Percentiles rank a stretch among this genome's conserved stretches.
Evolutionary conservation across 2,329 filamentous ascomycete genomes (phyloP).

Genomic region (Mycosphaerella arachidis): DNA sequence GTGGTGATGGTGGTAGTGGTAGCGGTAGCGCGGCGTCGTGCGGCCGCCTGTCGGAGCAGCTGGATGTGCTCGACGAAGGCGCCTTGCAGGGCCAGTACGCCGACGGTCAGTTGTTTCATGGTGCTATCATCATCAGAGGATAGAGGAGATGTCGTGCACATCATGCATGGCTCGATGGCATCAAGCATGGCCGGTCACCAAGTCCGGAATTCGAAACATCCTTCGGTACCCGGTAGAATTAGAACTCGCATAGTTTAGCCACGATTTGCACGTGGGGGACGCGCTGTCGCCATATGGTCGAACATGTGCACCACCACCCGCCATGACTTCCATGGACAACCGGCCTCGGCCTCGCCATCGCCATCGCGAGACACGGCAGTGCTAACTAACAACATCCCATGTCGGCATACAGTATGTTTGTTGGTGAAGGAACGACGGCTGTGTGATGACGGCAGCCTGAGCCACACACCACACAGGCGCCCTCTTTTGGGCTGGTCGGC

Average conservation of each 20-base stretch:
- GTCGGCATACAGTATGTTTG: too few relatives aligned
- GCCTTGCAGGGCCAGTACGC: slow-evolving; percentile 76
- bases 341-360: too few relatives aligned
- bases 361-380: too few relatives aligned
- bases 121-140: not conserved
- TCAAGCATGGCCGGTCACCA: not conserved
- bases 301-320: too few relatives aligned
- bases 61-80: slow-evolving; percentile 85
- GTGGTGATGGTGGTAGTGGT: too few relatives aligned
- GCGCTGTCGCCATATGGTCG: too few relatives aligned
- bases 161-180: not conserved
- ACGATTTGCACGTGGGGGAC: too few relatives aligned
- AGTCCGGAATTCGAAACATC: not conserved
- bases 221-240: not conserved
- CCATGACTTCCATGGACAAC: too few relatives aligned
- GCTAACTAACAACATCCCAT: too few relatives aligned
- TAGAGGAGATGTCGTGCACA: too few relatives aligned
- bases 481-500: not conserved
- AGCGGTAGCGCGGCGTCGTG: not conserved
- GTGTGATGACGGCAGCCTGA: not conserved
- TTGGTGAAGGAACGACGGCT: not conserved
- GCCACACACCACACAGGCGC: not conserved
- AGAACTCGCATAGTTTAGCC: too few relatives aligned
- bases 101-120: slow-evolving; percentile 46
- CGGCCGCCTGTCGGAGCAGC: slow-evolving; percentile 65